Evolutionary conservation across 345 rosid species (phyloP).

Genomic region (Citrus glauca): DNA sequence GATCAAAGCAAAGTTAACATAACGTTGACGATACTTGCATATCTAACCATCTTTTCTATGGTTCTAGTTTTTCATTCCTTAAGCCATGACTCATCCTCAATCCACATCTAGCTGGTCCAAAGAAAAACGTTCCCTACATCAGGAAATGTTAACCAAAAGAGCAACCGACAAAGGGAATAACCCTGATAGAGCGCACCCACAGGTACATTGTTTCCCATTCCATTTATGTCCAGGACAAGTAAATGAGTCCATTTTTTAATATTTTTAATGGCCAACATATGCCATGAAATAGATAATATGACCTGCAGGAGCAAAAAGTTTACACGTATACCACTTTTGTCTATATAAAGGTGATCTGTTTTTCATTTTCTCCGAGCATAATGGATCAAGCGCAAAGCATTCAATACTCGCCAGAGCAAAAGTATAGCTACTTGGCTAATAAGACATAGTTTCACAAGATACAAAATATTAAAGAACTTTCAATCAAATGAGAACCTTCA

Average conservation of each 20-base stretch:
- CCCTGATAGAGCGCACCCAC: background rate
- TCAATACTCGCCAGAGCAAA: background rate
- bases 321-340: background rate
- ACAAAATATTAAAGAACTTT: background rate
- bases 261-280: background rate
- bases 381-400: background rate
- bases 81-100: background rate
- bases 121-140: background rate
- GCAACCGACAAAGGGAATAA: background rate
- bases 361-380: background rate
- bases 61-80: background rate
- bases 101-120: background rate
- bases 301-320: background rate
- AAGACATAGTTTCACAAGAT: background rate
- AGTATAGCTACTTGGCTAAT: background rate
- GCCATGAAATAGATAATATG: background rate
- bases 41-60: background rate
- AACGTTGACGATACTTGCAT: background rate
- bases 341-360: background rate
- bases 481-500: background rate
- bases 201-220: background rate
- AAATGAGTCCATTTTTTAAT: background rate
- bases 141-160: background rate
- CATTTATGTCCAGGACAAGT: background rate
- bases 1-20: background rate